These are phyloP conservation scores for Alloascoidea africana DNA, from an alignment of 805 yeast species.

Conservation along the genomic window DNA sequence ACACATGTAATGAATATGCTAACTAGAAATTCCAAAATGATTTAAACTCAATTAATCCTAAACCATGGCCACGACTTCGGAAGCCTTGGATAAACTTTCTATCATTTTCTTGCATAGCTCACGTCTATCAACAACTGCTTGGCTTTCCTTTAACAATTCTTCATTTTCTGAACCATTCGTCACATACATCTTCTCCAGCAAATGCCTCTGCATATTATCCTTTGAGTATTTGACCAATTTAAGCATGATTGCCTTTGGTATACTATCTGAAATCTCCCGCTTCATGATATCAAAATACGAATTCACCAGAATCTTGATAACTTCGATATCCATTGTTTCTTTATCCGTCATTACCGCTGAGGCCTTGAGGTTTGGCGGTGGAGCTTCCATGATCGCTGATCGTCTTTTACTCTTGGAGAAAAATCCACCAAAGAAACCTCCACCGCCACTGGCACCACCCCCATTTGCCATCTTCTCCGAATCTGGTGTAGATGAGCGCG, in stretches of 20 bases:
- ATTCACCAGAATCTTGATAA: conserved; percentile 60
- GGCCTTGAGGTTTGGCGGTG: conserved; percentile 75
- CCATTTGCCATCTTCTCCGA: conserved; percentile 16
- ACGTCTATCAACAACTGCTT: conserved; percentile 68
- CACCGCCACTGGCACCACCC: conserved; percentile 9
- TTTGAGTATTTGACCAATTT: conserved; percentile 62
- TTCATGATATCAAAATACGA: conserved; percentile 68
- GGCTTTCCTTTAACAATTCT: conserved; percentile 65
- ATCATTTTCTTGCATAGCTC: conserved; percentile 79
- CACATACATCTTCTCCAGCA: conserved; percentile 60
- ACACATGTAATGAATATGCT: too few relatives aligned
- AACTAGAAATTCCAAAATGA: too few relatives aligned
- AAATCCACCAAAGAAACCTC: conserved; percentile 75
- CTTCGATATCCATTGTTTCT: conserved; percentile 78
- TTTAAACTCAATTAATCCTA: too few relatives aligned
- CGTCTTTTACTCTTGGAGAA: conserved; percentile 71
- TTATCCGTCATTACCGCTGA: conserved; percentile 70
- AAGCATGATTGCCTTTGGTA: conserved; percentile 79
- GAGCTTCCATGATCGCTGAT: conserved; percentile 75
- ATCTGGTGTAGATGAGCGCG: conserved; percentile 54
- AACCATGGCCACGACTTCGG: conserved; percentile 62
- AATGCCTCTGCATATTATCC: conserved; percentile 63
- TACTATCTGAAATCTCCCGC: conserved; percentile 67
- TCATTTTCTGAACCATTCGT: conserved; percentile 37
- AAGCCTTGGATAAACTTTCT: conserved; percentile 63